Evolutionary conservation across 371 early-diverging fungal species (phyloP), one percentile per base, ranked within the genome.

Genomic region (Lichtheimia corymbifera): DNA sequence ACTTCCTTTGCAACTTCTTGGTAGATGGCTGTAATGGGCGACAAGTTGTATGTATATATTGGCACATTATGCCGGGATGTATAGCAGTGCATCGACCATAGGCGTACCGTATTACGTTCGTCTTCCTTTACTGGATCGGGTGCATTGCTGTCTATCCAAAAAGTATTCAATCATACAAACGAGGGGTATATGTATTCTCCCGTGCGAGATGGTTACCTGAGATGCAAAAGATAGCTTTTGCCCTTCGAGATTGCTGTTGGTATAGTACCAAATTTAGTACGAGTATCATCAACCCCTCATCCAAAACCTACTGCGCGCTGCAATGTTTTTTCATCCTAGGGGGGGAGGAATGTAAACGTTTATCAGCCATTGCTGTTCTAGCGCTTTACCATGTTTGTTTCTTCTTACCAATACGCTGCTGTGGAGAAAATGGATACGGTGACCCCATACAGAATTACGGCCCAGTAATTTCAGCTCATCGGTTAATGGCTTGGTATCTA

Each of bases 1-100:
- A 84, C 82, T 52, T 85, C 85, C 42, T 82, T 83, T 5, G 87
- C 83, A 28, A 85, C 73, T 56, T 85, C 86, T 61, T 89, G 90
- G 56, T 83, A 88, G 27, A 80, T 65, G 18, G 85, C 85, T 0
- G 89, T 87, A 45, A 85, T 86, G 2, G 90, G 90, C 7, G 88
- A 77, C 17, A 88, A 67, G 45, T 87, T 89, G 60, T 84, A 87
- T 0, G 89, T 83, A 64, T 82, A 92, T 14, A 92, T 77, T 9
- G 88, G 86, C 2, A 84, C 79, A 18, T 80, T 65, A 61, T 73
- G 64, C 53, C 62, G 64, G 2, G 73, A 73, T 3, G 78, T 81
- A 58, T 76, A 80, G 43, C 76, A 80, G 22, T 85, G 79, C 18
- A 89, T 67, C 1, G 88, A 82, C 90, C 88, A 89, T 49, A 86